Conservation (phyloP, 768 basidiomycete species). For the Paxillus rubicundulus region DNA sequence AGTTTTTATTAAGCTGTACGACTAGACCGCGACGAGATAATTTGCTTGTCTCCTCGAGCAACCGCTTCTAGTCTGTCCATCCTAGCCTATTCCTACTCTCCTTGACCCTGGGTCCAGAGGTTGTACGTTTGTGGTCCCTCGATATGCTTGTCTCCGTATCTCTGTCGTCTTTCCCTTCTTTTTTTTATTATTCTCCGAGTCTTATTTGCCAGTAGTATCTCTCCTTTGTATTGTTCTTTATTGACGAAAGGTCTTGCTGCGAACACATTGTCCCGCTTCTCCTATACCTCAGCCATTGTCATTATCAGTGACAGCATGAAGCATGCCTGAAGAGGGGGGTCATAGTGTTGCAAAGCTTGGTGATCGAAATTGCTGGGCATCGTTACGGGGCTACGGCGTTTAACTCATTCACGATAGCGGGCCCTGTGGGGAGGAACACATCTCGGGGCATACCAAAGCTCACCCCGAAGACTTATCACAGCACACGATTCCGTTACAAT, state of each 20-base stretch:
- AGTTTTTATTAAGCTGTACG: neutral
- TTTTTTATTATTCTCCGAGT: conserved; percentile 23
- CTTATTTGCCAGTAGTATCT: conserved; percentile 29
- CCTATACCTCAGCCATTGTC: too few relatives aligned
- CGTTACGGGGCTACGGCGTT: too few relatives aligned
- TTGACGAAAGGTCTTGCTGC: conserved; percentile 6
- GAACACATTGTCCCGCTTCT: neutral
- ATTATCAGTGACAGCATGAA: neutral
- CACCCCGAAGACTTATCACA: too few relatives aligned
- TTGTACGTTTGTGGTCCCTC: conserved; percentile 30
- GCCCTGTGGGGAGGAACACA: too few relatives aligned
- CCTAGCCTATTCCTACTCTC: conserved; percentile 6
- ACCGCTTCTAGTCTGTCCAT: neutral
- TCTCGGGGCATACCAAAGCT: too few relatives aligned
- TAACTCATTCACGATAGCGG: too few relatives aligned
- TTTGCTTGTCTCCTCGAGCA: neutral
- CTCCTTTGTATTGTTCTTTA: conserved; percentile 26
- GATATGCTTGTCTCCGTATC: conserved; percentile 23
- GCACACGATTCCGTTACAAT: too few relatives aligned
- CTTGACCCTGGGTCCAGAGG: conserved; percentile 14
- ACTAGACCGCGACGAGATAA: neutral
- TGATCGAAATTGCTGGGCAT: too few relatives aligned
- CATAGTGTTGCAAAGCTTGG: too few relatives aligned
- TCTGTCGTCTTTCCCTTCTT: conserved; percentile 2
- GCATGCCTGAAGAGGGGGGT: too few relatives aligned